phyloP scores from a whole-genome alignment of 495 filamentous ascomycete species.

The Articulospora tetracladia region DNA sequence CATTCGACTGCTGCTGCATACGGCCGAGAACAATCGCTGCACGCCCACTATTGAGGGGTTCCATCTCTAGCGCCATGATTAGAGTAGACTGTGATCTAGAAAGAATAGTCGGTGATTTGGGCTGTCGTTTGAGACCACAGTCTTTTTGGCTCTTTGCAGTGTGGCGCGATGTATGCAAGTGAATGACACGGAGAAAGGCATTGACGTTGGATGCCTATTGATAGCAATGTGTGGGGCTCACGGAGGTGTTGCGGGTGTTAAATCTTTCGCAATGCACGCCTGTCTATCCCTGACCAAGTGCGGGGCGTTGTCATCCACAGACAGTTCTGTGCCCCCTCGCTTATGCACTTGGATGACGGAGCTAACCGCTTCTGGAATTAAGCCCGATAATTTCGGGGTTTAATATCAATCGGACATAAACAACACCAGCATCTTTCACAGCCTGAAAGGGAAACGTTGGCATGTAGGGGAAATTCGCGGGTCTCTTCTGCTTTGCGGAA shows the following conservation, averaged over 20 bases:
- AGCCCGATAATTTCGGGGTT: not conserved
- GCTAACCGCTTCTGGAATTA: not conserved
- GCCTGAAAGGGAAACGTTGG: too few species aligned
- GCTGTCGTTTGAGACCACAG: too few species aligned
- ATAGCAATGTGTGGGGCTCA: not conserved
- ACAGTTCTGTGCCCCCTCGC: not conserved
- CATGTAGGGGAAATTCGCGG: too few species aligned
- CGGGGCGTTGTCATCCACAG: too few species aligned
- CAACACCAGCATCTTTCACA: not conserved
- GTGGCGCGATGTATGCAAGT: not conserved
- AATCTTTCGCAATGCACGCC: too few species aligned
- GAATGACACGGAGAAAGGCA: not conserved
- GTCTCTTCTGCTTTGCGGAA: not conserved
- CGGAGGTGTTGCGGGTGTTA: too few species aligned
- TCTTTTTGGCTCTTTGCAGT: too few species aligned
- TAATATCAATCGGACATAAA: not conserved
- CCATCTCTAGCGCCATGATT: too few species aligned
- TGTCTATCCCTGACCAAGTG: too few species aligned
- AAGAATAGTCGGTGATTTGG: too few species aligned
- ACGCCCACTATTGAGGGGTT: too few species aligned
- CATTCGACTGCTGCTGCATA: conserved; percentile 10
- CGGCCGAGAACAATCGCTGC: conserved; percentile 4
- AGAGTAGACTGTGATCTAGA: too few species aligned
- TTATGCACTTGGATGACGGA: not conserved
- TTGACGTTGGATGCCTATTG: not conserved